Conservation (phyloP, 352 stramenopile genomes). For the Pythium pectinolyticum region DNA sequence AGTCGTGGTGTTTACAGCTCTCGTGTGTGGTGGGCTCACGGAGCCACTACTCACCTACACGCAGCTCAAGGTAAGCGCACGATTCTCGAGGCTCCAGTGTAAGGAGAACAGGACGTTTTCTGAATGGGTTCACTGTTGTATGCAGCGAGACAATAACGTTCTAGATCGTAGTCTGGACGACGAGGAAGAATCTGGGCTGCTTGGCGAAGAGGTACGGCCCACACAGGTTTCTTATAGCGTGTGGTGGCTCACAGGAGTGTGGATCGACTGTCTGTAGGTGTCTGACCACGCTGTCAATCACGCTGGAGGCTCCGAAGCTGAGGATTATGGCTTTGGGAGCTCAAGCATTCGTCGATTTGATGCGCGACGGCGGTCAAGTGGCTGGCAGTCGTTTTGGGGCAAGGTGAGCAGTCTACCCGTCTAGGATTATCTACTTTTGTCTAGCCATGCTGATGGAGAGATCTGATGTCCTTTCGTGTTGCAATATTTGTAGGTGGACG, state of each 20-base stretch:
- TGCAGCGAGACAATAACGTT: slow-evolving; percentile 22
- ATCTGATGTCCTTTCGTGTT: background rate
- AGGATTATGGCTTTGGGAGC: slow-evolving; percentile 24
- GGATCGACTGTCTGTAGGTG: slow-evolving; percentile 14
- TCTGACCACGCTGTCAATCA: slow-evolving; percentile 40
- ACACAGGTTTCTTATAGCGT: too few species aligned
- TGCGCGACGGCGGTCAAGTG: slow-evolving; percentile 30
- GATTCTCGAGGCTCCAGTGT: too few species aligned
- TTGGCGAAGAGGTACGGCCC: slow-evolving; percentile 34
- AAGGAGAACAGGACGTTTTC: too few species aligned
- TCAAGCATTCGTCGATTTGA: slow-evolving; percentile 23
- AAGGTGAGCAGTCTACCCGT: slow-evolving; percentile 38
- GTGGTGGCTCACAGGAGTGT: background rate
- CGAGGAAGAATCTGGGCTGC: slow-evolving; percentile 47
- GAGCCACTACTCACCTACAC: slow-evolving; percentile 87
- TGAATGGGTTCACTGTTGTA: background rate
- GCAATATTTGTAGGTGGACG: slow-evolving; percentile 43
- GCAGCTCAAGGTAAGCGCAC: slow-evolving; percentile 50
- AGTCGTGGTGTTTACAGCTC: slow-evolving; percentile 96
- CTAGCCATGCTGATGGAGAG: background rate
- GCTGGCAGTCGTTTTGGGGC: slow-evolving; percentile 64
- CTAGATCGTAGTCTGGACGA: slow-evolving; percentile 23
- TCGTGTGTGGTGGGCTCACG: slow-evolving; percentile 93
- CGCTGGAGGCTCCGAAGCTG: slow-evolving; percentile 20
- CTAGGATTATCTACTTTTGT: slow-evolving; percentile 1